phyloP scores from a whole-genome alignment of 208 protist species.

The Leishmania arabica region DNA sequence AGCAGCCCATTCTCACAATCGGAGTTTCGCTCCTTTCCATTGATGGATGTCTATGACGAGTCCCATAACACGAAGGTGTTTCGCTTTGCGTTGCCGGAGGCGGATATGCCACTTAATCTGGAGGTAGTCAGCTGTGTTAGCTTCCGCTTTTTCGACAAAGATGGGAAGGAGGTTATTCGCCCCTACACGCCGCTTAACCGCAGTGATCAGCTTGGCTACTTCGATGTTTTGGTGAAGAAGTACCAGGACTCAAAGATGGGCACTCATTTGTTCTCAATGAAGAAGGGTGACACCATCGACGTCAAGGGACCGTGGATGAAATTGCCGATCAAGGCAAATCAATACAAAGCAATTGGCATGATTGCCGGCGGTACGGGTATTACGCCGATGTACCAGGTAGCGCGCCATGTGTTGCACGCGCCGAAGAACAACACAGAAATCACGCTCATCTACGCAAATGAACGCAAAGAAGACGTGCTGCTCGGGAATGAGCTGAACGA shows the following conservation, averaged over 20 bases:
- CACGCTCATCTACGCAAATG: constrained; percentile 90
- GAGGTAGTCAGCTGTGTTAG: constrained; percentile 82
- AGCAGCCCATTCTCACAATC: constrained; percentile 74
- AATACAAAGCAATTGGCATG: constrained; percentile 93
- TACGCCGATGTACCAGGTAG: constrained; percentile 94
- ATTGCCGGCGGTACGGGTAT: constrained; percentile 94
- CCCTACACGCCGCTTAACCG: constrained; percentile 89
- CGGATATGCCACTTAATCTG: constrained; percentile 81
- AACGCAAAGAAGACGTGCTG: constrained; percentile 93
- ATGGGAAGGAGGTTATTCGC: constrained; percentile 81
- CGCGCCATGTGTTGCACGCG: constrained; percentile 70
- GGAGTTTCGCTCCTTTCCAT: constrained; percentile 77
- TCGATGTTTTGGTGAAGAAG: constrained; percentile 91
- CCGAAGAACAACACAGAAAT: constrained; percentile 90
- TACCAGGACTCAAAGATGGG: constrained; percentile 92
- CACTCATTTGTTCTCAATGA: constrained; percentile 89
- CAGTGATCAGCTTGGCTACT: constrained; percentile 84
- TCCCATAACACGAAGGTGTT: constrained; percentile 90
- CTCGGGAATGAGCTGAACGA: constrained; percentile 93
- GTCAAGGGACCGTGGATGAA: constrained; percentile 92
- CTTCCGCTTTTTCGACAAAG: constrained; percentile 67
- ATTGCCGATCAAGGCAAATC: constrained; percentile 84
- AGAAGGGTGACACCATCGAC: constrained; percentile 91
- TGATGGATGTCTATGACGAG: constrained; percentile 85
- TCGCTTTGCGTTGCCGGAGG: constrained; percentile 84